A percentile compares a stretch with the other conserved stretches of the same genome.
phyloP scores from a whole-genome alignment of 164 flowering plant genomes.

The Vitis cinerea region DNA sequence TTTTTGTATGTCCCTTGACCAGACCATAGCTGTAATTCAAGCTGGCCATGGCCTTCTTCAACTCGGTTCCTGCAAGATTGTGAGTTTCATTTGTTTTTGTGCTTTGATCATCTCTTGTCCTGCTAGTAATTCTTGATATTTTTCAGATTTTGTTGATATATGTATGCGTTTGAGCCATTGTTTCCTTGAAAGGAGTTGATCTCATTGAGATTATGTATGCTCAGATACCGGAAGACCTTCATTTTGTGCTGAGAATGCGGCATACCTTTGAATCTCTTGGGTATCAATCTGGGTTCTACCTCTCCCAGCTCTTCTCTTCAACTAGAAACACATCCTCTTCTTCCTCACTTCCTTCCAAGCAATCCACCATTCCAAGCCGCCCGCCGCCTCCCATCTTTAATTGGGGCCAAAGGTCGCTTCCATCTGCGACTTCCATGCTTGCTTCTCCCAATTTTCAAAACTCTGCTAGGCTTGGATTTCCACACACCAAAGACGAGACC shows the following conservation, averaged over 20 bases:
- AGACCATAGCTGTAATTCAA: constrained; percentile 99
- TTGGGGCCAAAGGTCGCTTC: constrained; percentile 77
- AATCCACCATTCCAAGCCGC: constrained; percentile 45
- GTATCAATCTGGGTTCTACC: constrained; percentile 90
- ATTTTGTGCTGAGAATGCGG: constrained; percentile 97
- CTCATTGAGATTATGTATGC: neutral
- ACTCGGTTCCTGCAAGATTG: constrained; percentile 97
- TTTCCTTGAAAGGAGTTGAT: constrained; percentile 1
- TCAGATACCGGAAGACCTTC: constrained; percentile 97
- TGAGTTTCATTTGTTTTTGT: constrained; percentile 36
- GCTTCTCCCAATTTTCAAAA: constrained; percentile 52
- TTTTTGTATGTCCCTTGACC: constrained; percentile 14
- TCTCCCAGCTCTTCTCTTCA: constrained; percentile 90
- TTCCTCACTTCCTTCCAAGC: constrained; percentile 50
- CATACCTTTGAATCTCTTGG: constrained; percentile 97
- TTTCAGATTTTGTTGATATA: neutral
- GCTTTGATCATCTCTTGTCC: neutral
- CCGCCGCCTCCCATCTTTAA: constrained; percentile 77
- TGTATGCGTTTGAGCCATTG: constrained; percentile 1
- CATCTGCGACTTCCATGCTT: constrained; percentile 42
- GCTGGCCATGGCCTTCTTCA: constrained; percentile 99
- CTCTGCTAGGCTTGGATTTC: constrained; percentile 49
- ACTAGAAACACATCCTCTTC: constrained; percentile 55
- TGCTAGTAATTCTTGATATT: neutral
- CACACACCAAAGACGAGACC: constrained; percentile 68